Evolutionary conservation across 305 asterid genomes (phyloP), one percentile per base, ranked within the genome.

Genomic region (Fraxinus dipetala): DNA sequence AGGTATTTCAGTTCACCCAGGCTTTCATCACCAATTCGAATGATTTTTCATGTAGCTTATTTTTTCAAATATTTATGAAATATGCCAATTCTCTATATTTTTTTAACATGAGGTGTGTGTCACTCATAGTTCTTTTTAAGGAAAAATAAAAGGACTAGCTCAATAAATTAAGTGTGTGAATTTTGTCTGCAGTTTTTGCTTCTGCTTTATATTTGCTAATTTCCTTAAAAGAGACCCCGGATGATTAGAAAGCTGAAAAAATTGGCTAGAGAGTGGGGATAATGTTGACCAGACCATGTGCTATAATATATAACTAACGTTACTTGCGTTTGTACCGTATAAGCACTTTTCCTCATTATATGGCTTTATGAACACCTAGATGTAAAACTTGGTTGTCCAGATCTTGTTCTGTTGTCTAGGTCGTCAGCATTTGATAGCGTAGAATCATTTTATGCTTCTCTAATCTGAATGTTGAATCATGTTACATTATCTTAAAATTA

Each of bases 41-140:
- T 83, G 8, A 20, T 78, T 73, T 18, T 45, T 22, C 38, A 54
- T 72, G 79, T n/a, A 78, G n/a, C 72, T 72, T 82, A 32, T 31
- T 43, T 81, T 70, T 31, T 28, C 72, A 36, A 82, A 56, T 76
- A 35, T 22, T 45, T 1, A 7, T 28, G 79, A 45, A 76, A 54
- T 78, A 80, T 76, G 36, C 8, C 48, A 70, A 16, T 56, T 63
- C 32, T 61, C 16, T 61, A 9, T 22, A 61, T 22, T 22, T 61
- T 61, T 61, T 26, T 22, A 22, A 2, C 72, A 61, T 61, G 72
- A 9, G 72, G 8, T 2, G 32, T 22, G 72, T 61, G 72, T 22
- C 72, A 61, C 9, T 61, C 72, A 61, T 61, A 9, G 72, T 9
- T 22, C 32, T 22, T 61, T 22, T 61, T 61, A 22, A 3, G 13